Evolutionary conservation across 352 stramenopile genomes (phyloP).

Genomic region (Pythium sukuiense): DNA sequence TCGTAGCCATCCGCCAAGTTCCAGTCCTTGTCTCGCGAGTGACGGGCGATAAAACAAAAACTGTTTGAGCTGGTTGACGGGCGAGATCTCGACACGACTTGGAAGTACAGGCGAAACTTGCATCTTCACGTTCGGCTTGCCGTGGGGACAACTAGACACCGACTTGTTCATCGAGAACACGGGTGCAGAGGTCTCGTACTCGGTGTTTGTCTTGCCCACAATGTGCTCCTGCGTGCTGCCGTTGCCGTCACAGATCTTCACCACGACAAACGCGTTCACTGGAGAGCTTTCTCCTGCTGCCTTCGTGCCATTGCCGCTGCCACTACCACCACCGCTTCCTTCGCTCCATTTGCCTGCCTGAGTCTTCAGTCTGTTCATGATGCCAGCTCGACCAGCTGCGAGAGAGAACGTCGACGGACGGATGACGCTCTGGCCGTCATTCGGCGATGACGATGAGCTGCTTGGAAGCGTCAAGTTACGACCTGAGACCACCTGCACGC

Average conservation of each 20-base stretch:
- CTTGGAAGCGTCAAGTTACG: constrained; percentile 41
- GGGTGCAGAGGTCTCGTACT: constrained; percentile 70
- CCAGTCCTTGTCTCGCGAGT: constrained; percentile 28
- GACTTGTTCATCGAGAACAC: constrained; percentile 78
- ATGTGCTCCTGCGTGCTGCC: constrained; percentile 51
- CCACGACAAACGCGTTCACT: constrained; percentile 70
- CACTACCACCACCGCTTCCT: constrained; percentile 26
- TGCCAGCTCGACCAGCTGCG: constrained; percentile 35
- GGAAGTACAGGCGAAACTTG: constrained; percentile 52
- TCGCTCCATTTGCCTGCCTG: constrained; percentile 58
- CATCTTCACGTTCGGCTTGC: constrained; percentile 62
- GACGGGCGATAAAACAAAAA: constrained; percentile 74
- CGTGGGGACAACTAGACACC: constrained; percentile 57
- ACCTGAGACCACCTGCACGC: constrained; percentile 64
- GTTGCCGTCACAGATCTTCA: constrained; percentile 63
- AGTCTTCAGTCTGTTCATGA: constrained; percentile 75
- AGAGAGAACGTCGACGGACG: constrained; percentile 58
- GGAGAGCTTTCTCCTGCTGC: constrained; percentile 19
- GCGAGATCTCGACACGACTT: constrained; percentile 61
- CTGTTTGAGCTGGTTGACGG: constrained; percentile 71
- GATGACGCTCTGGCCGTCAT: constrained; percentile 7
- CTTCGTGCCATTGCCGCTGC: neutral
- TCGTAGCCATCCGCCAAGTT: constrained; percentile 62
- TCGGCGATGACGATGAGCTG: constrained; percentile 6
- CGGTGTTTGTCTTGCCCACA: constrained; percentile 84